Base-by-base conservation (phyloP, 306 rosid genomes). In the Mimosa pudica region DNA sequence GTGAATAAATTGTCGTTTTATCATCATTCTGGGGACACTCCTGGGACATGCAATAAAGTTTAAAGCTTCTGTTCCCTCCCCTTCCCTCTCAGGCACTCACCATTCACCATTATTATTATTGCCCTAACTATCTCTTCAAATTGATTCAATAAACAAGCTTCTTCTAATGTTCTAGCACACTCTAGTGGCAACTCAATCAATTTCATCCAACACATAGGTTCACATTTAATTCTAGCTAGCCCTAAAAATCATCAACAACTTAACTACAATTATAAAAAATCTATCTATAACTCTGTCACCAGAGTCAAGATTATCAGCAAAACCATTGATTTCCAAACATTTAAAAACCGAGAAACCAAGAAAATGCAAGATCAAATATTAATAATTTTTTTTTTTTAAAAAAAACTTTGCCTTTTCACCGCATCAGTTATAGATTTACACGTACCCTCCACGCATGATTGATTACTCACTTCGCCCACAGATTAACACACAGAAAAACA, bases 401-500 rank as follows among this genome's bases (percentile, higher is more conserved):
- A 13, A 45, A 3, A 24, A 60, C 7, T 20, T 2, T 9, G 17
- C 6, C 91, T 68, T 64, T 76, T 80, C 89, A 90, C 92, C 90
- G 90, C 93, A 86, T 83, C 79, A 62, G 69, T 54, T 71, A 55
- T 77, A n/a, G 16, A 68, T 7, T 52, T 38, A 78, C 90, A 84
- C 86, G 80, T 81, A 77, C 74, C 41, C 70, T 76, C 76, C 90
- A 82, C 86, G 78, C 41, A 62, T 46, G 49, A 38, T 38, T 38
- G 42, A 38, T 38, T 38, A 76, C 62, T 76, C 80, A 12, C 62
- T 33, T 33, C n/a, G 18, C n/a, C 69, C 69, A 5, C 69, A 63
- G 69, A 60, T 70, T 38, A 3, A 38, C 42, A 38, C 2, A 65
- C 11, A 16, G 0, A 61, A 57, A 54, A 5, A 13, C 48, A 24